Evolutionary conservation across 2,329 filamentous ascomycete genomes (phyloP), one percentile per base, ranked within the genome.

Genomic region (Monilinia fructicola): DNA sequence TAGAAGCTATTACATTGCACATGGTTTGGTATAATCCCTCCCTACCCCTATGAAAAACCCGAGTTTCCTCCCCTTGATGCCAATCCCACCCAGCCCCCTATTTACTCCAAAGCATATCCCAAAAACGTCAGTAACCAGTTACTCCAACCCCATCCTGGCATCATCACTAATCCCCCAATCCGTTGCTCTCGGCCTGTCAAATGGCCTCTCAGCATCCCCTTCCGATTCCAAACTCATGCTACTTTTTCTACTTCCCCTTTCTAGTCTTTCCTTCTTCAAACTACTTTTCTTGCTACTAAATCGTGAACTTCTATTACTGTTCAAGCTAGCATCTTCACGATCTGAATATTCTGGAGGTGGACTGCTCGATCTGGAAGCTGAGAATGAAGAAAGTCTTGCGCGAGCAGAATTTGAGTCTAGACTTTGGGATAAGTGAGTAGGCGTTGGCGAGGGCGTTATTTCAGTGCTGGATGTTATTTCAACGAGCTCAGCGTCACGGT

Each of bases 401-500:
- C 26, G 56, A 12, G 48, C 35, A 58, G 56, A 55, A 48, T 38
- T 60, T 31, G 63, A 65, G n/a, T 38, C 58, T 40, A 67, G 46
- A 35, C 65, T 52, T 35, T 64, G 50, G 10, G 62, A 58, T 58
- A 26, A 42, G 21, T 67, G 68, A 76, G 69, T 77, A 76, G 52
- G 80, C 77, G 54, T 80, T 74, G 54, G 80, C 78, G 38, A 79
- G 74, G 59, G 81, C 78, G 40, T 80, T 76, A 68, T 82, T 81
- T 61, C 80, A 74, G 68, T 79, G 77, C 26, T 80, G 74, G 52
- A 78, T 76, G 73, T 72, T 10, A 89, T 80, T 75, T 99, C 95
- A 44, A 97, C 92, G 4, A 99, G 85, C 79, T 99, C 95, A 12
- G 95, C 95, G 76, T 98, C 95, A 50, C 95, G 90, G 75, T 92